These are phyloP conservation scores for Mucor saturninus DNA, from an alignment of 371 early-diverging fungal genomes.

Conservation along the genomic window DNA sequence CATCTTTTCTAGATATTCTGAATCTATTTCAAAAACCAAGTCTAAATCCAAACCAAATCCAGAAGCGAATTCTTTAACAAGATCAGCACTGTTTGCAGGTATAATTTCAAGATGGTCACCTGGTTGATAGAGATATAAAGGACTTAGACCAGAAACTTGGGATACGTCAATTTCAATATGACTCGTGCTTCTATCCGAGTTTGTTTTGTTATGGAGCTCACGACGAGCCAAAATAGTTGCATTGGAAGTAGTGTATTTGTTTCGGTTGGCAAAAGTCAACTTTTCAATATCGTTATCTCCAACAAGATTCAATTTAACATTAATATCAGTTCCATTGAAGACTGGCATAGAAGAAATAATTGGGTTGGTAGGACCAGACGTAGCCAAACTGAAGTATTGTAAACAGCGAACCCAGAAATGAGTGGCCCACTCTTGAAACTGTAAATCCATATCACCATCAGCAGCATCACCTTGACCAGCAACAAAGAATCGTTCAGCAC, in stretches of 20 bases:
- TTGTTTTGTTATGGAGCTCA: conserved; percentile 39
- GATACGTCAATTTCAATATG: conserved; percentile 55
- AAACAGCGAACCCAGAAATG: conserved; percentile 49
- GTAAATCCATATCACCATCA: conserved; percentile 56
- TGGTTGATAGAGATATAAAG: conserved; percentile 35
- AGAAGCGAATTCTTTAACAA: conserved; percentile 51
- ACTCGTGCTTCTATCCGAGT: conserved; percentile 47
- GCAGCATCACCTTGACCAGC: conserved; percentile 54
- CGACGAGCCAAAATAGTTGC: conserved; percentile 27
- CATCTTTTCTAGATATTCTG: conserved; percentile 25
- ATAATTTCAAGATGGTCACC: conserved; percentile 65
- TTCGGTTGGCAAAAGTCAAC: conserved; percentile 34
- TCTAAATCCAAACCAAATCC: conserved; percentile 56
- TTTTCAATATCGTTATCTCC: conserved; percentile 31
- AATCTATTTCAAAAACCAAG: conserved; percentile 57
- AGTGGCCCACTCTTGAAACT: conserved; percentile 52
- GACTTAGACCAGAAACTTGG: conserved; percentile 22
- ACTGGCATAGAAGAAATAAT: conserved; percentile 36
- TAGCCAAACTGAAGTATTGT: conserved; percentile 35
- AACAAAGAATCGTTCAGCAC: conserved; percentile 51
- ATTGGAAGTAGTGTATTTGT: conserved; percentile 37
- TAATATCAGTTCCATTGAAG: neutral
- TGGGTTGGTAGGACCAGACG: conserved; percentile 30
- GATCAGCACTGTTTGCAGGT: conserved; percentile 45
- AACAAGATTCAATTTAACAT: conserved; percentile 32